Percentiles rank a stretch among this genome's conserved stretches.
These are phyloP conservation scores for Mycena citricolor DNA, from an alignment of 1,284 basidiomycete genomes.

Conservation along the genomic window DNA sequence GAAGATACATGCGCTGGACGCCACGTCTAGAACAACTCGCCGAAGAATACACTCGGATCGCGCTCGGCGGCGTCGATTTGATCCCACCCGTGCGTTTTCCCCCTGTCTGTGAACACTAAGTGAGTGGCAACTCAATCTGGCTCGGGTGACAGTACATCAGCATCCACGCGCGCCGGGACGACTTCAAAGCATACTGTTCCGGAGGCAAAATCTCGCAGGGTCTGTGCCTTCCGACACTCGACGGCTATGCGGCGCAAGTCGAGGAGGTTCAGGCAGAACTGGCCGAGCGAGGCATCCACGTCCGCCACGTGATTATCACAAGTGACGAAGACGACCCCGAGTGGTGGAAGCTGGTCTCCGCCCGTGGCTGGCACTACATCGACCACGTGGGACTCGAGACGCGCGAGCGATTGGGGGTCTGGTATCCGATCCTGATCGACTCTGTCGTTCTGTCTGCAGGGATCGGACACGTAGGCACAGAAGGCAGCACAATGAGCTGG, in stretches of 20 bases:
- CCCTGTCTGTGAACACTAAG: too few species aligned
- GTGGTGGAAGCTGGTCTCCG: conserved; percentile 65
- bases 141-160: conserved; percentile 23
- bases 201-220: neutral
- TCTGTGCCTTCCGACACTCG: conserved; percentile 34
- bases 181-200: conserved; percentile 17
- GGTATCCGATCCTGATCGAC: conserved; percentile 22
- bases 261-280: conserved; percentile 61
- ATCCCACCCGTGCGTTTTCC: conserved; percentile 14
- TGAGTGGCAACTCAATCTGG: too few species aligned
- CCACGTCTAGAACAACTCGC: conserved; percentile 28
- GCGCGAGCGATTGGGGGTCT: conserved; percentile 1
- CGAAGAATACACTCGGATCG: conserved; percentile 27
- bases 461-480: conserved; percentile 17
- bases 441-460: conserved; percentile 19
- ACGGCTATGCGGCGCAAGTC: conserved; percentile 57
- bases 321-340: conserved; percentile 63
- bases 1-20: conserved; percentile 43
- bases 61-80: neutral
- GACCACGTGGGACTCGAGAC: conserved; percentile 5
- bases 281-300: conserved; percentile 45
- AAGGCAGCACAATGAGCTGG: conserved; percentile 11
- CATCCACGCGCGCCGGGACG: conserved; percentile 17
- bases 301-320: conserved; percentile 65
- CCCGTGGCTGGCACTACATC: conserved; percentile 25